These are phyloP conservation scores for Eutrema salsugineum DNA, from an alignment of 441 rosid species.

Conservation along the genomic window DNA sequence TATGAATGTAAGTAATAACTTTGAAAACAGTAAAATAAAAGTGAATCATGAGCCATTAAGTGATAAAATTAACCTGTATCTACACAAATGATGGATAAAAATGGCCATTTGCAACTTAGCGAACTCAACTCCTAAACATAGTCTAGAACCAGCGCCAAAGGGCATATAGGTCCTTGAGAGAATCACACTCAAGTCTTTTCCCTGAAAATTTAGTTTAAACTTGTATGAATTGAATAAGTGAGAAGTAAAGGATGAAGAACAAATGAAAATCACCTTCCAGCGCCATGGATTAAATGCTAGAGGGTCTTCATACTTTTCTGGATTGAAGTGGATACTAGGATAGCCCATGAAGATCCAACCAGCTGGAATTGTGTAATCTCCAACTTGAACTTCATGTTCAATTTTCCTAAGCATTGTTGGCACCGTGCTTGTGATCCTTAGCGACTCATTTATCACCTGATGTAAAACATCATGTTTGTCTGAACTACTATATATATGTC, in stretches of 20 bases:
- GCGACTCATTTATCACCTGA: constrained; percentile 23
- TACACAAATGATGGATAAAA: constrained; percentile 17
- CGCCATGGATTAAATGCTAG: constrained; percentile 26
- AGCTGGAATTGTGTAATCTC: constrained; percentile 13
- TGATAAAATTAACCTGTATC: constrained; percentile 9
- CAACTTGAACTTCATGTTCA: not conserved
- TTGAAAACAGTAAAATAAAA: not conserved
- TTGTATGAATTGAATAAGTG: not conserved
- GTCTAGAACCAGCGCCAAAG: constrained; percentile 26
- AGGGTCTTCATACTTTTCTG: constrained; percentile 13
- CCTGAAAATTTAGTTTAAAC: not conserved
- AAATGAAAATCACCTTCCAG: constrained; percentile 6
- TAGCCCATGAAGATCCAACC: constrained; percentile 23
- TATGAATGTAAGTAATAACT: not conserved
- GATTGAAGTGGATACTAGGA: constrained; percentile 4
- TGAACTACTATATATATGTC: not conserved
- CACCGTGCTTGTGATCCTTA: constrained; percentile 13
- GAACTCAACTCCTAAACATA: constrained; percentile 22
- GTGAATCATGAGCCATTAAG: not conserved
- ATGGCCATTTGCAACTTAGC: constrained; percentile 8
- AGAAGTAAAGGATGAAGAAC: not conserved
- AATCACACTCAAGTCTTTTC: not conserved
- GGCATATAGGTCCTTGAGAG: constrained; percentile 18
- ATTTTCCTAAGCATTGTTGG: not conserved
- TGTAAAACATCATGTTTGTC: not conserved